Evolutionary conservation across 305 asterid species (phyloP), one percentile per base, ranked within the genome.

Genomic region (Withania somnifera): DNA sequence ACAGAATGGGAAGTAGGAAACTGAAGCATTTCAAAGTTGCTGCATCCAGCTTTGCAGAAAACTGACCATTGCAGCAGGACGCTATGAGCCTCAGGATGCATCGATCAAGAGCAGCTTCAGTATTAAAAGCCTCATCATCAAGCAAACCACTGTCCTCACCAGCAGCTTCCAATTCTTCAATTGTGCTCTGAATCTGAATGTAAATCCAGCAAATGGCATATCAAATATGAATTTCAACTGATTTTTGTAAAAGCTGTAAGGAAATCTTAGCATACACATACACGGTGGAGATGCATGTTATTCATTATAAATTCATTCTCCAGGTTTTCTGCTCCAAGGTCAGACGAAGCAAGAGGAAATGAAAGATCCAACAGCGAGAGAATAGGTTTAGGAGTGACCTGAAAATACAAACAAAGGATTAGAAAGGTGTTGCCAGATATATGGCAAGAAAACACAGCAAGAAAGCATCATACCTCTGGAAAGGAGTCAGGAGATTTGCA

Each of bases 61-160:
- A 87, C 90, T 84, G 42, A 92, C 98, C 90, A 57, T 91, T 92
- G 91, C 98, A 94, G 89, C 98, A 93, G 71, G 98, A 92, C 66
- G 95, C 96, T 66, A 97, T 97, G 80, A 97, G 97, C 91, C 97
- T 92, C 91, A 94, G 88, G 86, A 95, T 94, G 93, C 99, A 94
- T 89, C 96, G 86, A 84, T 93, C 98, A 77, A 93, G 88, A 81
- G 97, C 92, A 51, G 91, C 86, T 87, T 97, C 98, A 50, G 87
- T 89, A 87, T 87, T 87, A 87, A 94, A 97, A 78, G 96, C 97
- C 89, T 94, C 96, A 14, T 94, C 98, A 10, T 94, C 98, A 52
- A 97, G 97, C 60, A 92, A 87, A 68, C 89, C 83, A 36, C 89
- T 85, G 82, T 93, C 94, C 79, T 81, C 85, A 61, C 97, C 97